phyloP scores from a whole-genome alignment of 2,329 filamentous ascomycete genomes.

The Colletotrichum zoysiae region DNA sequence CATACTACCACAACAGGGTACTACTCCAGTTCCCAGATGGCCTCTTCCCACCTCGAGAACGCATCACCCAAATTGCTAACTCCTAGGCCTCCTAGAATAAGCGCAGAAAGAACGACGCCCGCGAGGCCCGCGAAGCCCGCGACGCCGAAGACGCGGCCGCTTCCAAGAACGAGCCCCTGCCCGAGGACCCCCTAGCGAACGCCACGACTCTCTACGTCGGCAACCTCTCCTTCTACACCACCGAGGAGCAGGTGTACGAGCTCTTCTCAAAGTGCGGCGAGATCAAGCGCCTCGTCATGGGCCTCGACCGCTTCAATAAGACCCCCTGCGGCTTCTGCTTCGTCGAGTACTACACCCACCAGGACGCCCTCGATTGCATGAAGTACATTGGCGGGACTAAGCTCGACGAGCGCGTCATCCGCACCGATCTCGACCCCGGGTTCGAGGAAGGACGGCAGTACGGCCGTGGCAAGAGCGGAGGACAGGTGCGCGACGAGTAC shows the following conservation, averaged over 20 bases:
- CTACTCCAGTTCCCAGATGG: conserved; percentile 45
- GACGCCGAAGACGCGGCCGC: conserved; percentile 61
- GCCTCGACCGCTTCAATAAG: conserved; percentile 95
- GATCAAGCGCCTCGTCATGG: conserved; percentile 98
- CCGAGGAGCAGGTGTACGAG: conserved; percentile 98
- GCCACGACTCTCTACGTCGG: conserved; percentile 98
- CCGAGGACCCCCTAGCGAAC: conserved; percentile 84
- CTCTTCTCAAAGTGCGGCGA: conserved; percentile 96
- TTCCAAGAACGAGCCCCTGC: conserved; percentile 61
- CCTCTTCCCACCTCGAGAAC: conserved; percentile 17
- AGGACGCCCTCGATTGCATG: conserved; percentile 97
- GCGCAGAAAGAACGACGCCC: conserved; percentile 71
- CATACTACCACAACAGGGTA: conserved; percentile 90
- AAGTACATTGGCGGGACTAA: conserved; percentile 99
- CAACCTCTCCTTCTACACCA: conserved; percentile 98
- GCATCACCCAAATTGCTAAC: conserved; percentile 3
- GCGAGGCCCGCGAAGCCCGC: conserved; percentile 51
- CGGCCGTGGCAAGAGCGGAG: conserved; percentile 93
- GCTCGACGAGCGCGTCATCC: conserved; percentile 95
- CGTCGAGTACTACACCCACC: conserved; percentile 98
- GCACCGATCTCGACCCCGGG: conserved; percentile 94
- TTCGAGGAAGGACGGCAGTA: conserved; percentile 98
- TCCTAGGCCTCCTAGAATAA: conserved; percentile 69
- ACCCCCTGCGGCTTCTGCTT: conserved; percentile 99
- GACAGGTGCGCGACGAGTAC: conserved; percentile 98